A percentile compares a stretch with the other conserved stretches of the same genome.
phyloP scores from a whole-genome alignment of 805 yeast genomes.

The Cyberlindnera subsufficiens region DNA sequence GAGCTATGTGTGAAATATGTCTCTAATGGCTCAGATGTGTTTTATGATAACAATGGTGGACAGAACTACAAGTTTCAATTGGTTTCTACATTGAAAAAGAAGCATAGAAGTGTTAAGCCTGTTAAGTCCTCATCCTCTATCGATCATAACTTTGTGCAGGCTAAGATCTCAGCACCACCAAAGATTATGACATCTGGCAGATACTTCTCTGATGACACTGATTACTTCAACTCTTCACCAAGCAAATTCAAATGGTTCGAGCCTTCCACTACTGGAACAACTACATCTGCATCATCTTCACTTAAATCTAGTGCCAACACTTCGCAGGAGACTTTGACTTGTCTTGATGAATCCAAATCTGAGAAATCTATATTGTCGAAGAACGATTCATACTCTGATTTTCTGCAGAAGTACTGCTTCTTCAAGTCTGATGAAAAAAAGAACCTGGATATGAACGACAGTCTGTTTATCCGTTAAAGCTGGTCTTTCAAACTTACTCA shows the following conservation, averaged over 20 bases:
- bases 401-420: slow-evolving; percentile 24
- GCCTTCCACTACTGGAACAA: slow-evolving; percentile 5
- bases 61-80: slow-evolving; percentile 32
- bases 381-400: slow-evolving; percentile 16
- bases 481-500: not conserved
- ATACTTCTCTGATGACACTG: slow-evolving; percentile 24
- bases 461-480: slow-evolving; percentile 10
- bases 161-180: slow-evolving; percentile 10
- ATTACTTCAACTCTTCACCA: slow-evolving; percentile 19
- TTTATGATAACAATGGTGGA: slow-evolving; percentile 36
- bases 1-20: slow-evolving; percentile 35
- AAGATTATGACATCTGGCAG: slow-evolving; percentile 17
- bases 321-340: slow-evolving; percentile 4
- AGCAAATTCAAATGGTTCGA: slow-evolving; percentile 8
- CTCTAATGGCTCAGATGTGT: slow-evolving; percentile 23
- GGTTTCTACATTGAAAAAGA: slow-evolving; percentile 11
- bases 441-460: slow-evolving; percentile 5
- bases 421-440: slow-evolving; percentile 17
- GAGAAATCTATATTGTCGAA: not conserved
- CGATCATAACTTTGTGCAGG: slow-evolving; percentile 12
- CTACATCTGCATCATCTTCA: slow-evolving; percentile 7
- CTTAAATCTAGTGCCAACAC: slow-evolving; percentile 5
- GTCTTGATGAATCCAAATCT: not conserved
- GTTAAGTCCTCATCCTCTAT: slow-evolving; percentile 6
- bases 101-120: not conserved